Conservation (phyloP, 345 rosid genomes). For the Dimocarpus longan region DNA sequence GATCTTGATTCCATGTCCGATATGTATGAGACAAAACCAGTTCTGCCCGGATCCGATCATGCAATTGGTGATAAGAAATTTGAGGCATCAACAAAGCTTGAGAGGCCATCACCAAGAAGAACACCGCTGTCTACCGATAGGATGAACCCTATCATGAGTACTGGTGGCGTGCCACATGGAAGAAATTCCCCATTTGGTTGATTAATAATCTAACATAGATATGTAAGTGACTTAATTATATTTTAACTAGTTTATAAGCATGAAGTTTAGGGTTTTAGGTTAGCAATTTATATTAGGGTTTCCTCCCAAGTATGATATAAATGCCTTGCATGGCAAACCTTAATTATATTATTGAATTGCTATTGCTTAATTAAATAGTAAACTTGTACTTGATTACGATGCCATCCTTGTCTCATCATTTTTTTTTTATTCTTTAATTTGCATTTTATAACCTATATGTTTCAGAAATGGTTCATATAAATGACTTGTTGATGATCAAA, state of each 20-base stretch:
- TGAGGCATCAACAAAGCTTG: constrained; percentile 48
- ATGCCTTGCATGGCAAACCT: constrained; percentile 32
- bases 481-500: neutral
- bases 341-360: constrained; percentile 14
- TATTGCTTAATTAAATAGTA: constrained; percentile 30
- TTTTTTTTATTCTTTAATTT: neutral
- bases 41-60: constrained; percentile 48
- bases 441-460: neutral
- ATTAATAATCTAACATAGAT: constrained; percentile 10
- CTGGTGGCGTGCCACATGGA: constrained; percentile 51
- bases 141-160: constrained; percentile 57
- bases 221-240: constrained; percentile 18
- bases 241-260: constrained; percentile 10
- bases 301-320: constrained; percentile 21
- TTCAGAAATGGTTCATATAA: neutral
- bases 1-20: constrained; percentile 71
- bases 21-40: constrained; percentile 71
- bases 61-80: constrained; percentile 47
- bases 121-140: constrained; percentile 48
- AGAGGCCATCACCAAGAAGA: constrained; percentile 75
- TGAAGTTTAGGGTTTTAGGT: constrained; percentile 34
- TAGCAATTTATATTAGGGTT: constrained; percentile 30
- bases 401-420: neutral
- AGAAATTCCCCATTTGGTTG: constrained; percentile 67
- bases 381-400: constrained; percentile 13